These are phyloP conservation scores for Ogataea trehalophila DNA, from an alignment of 805 yeast species.

Conservation along the genomic window DNA sequence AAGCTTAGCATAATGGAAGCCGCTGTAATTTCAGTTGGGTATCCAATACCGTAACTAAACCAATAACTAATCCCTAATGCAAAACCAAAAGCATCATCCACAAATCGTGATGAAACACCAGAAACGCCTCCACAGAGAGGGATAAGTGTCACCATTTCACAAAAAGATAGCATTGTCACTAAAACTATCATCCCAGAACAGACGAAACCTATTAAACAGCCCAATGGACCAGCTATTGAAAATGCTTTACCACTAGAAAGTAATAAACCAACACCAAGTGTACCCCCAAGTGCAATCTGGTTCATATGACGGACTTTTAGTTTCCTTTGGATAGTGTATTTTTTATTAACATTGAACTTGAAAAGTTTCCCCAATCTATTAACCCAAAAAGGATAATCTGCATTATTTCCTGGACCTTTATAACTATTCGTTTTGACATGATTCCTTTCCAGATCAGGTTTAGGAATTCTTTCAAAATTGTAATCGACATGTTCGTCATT, in stretches of 20 bases:
- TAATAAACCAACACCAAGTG: conserved; percentile 72
- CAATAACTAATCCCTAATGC: conserved; percentile 72
- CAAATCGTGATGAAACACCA: conserved; percentile 69
- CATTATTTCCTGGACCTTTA: not conserved
- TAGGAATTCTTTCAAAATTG: conserved; percentile 19
- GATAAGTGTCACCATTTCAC: conserved; percentile 76
- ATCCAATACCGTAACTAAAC: conserved; percentile 63
- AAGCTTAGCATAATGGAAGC: conserved; percentile 72
- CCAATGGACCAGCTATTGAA: conserved; percentile 72
- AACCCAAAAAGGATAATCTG: not conserved
- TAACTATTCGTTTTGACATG: not conserved
- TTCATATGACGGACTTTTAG: conserved; percentile 64
- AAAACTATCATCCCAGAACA: conserved; percentile 62
- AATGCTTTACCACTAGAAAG: conserved; percentile 70
- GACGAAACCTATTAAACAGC: conserved; percentile 62
- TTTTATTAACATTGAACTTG: conserved; percentile 14
- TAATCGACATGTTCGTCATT: conserved; percentile 28
- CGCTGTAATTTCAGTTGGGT: conserved; percentile 79
- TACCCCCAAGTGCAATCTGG: conserved; percentile 76
- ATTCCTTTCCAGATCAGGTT: conserved; percentile 9
- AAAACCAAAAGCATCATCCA: conserved; percentile 74
- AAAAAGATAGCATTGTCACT: conserved; percentile 67
- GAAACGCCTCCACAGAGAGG: conserved; percentile 78
- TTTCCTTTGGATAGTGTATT: conserved; percentile 46
- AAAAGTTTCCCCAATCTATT: conserved; percentile 1